A percentile compares a stretch with the other conserved stretches of the same genome.
Evolutionary conservation across 129 eudicot species (phyloP).

Genomic region (Ambrosia artemisiifolia): DNA sequence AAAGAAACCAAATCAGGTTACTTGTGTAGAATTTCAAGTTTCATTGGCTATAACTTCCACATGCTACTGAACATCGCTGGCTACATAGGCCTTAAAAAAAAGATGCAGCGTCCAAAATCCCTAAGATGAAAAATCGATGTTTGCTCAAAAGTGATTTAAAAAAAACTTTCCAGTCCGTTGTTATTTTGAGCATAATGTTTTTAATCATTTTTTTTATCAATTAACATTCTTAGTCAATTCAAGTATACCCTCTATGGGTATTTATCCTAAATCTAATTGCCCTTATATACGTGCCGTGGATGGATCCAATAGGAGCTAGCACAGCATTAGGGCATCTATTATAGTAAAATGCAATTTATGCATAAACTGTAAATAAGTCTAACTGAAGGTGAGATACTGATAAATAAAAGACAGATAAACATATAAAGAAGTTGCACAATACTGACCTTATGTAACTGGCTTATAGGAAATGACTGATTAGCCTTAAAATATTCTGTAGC

Average conservation of each 20-base stretch:
- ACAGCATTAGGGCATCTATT: slow-evolving; percentile 1
- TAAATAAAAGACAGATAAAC: background rate
- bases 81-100: background rate
- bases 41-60: background rate
- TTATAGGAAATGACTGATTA: slow-evolving; percentile 66
- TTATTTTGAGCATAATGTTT: background rate
- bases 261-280: background rate
- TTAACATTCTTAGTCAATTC: background rate
- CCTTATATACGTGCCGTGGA: background rate
- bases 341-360: background rate
- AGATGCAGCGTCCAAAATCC: slow-evolving; percentile 5
- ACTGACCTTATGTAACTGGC: slow-evolving; percentile 59
- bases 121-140: background rate
- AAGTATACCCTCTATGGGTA: background rate
- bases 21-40: background rate
- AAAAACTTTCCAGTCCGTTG: background rate
- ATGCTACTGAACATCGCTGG: background rate
- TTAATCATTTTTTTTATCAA: background rate
- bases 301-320: slow-evolving; percentile 6
- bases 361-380: background rate
- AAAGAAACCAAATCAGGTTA: background rate
- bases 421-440: background rate
- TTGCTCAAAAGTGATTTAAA: background rate
- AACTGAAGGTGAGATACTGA: no score
- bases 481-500: slow-evolving; percentile 71